These are phyloP conservation scores for Typha latifolia DNA, from an alignment of 176 grass and related monocot species.

Conservation along the genomic window DNA sequence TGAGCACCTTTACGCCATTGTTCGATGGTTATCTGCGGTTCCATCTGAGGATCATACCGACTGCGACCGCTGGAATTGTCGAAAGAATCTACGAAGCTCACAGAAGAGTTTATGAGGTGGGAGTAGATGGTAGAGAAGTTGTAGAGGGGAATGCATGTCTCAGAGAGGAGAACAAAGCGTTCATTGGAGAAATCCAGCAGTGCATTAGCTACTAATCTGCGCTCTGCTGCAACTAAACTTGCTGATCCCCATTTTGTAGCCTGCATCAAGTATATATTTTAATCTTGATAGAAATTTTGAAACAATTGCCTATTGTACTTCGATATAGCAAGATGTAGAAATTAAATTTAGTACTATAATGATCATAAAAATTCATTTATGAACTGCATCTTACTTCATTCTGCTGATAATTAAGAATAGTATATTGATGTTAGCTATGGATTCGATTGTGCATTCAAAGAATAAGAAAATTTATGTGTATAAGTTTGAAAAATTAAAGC, in stretches of 20 bases:
- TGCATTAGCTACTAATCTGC: conserved; percentile 27
- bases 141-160: conserved; percentile 38
- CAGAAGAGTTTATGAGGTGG: conserved; percentile 25
- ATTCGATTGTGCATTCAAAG: too few relatives aligned
- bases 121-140: conserved; percentile 33
- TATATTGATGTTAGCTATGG: too few relatives aligned
- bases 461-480: too few relatives aligned
- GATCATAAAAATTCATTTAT: neutral
- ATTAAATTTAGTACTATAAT: conserved; percentile 1
- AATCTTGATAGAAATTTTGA: neutral
- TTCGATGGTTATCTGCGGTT: conserved; percentile 25
- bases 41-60: conserved; percentile 29
- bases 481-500: too few relatives aligned
- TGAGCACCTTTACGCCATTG: conserved; percentile 22
- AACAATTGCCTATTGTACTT: neutral
- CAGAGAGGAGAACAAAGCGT: conserved; percentile 32
- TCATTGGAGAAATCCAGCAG: conserved; percentile 30
- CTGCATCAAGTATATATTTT: conserved; percentile 6
- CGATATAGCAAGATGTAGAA: neutral
- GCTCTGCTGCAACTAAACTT: conserved; percentile 29
- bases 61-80: conserved; percentile 8
- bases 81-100: conserved; percentile 8
- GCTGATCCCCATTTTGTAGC: conserved; percentile 20
- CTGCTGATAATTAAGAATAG: too few relatives aligned
- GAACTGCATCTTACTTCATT: too few relatives aligned